A percentile compares a stretch with the other conserved stretches of the same genome.
phyloP scores from a whole-genome alignment of 805 yeast genomes.

The Candida rishiriensis region DNA sequence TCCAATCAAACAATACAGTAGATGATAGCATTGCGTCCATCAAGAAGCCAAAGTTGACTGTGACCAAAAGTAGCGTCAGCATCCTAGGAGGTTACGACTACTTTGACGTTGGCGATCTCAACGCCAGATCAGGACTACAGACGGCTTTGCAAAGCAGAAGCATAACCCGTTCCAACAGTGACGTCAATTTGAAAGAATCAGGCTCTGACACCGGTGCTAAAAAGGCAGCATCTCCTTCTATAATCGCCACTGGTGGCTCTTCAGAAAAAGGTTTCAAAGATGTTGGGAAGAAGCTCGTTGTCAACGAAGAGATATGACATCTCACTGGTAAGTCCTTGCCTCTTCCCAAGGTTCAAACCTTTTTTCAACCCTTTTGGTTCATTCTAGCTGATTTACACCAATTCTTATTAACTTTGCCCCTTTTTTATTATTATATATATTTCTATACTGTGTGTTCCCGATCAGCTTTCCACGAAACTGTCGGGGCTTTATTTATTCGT shows the following conservation, averaged over 20 bases:
- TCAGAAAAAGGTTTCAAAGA: constrained; percentile 4
- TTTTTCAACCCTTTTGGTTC: too few species aligned
- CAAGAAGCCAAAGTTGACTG: constrained; percentile 3
- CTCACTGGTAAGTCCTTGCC: too few species aligned
- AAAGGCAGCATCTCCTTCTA: constrained; percentile 1
- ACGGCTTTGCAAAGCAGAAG: constrained; percentile 25
- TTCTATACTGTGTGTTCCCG: background rate
- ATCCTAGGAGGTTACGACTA: constrained; percentile 58
- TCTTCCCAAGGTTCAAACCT: too few species aligned
- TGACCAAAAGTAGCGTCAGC: constrained; percentile 21
- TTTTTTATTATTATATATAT: background rate
- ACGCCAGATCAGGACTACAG: constrained; percentile 36
- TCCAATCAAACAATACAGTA: constrained; percentile 26
- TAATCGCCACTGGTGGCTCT: background rate
- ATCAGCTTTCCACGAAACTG: too few species aligned
- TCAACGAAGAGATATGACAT: constrained; percentile 19
- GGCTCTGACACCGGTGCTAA: constrained; percentile 1
- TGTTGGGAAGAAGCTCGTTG: constrained; percentile 23
- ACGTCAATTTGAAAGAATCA: constrained; percentile 11
- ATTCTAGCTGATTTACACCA: too few species aligned
- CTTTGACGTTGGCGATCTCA: constrained; percentile 53
- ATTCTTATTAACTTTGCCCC: too few species aligned
- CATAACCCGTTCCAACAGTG: constrained; percentile 25
- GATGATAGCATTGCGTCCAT: background rate
- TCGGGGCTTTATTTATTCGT: too few species aligned